Conservation (phyloP, 345 rosid genomes). For the Clarkia xantiana region DNA sequence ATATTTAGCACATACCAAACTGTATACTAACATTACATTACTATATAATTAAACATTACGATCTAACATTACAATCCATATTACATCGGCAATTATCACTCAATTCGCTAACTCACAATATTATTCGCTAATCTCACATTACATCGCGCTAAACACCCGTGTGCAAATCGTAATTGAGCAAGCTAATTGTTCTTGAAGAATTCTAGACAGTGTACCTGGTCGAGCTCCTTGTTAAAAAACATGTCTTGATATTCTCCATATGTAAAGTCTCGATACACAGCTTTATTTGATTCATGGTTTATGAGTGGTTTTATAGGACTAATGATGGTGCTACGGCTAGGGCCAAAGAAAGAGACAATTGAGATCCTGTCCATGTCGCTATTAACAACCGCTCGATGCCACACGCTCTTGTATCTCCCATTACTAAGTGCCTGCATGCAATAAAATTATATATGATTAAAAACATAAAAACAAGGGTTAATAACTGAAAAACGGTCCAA, state of each 20-base stretch:
- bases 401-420: constrained; percentile 73
- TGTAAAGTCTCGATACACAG: constrained; percentile 59
- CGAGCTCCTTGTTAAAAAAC: constrained; percentile 84
- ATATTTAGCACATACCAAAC: too few relatives aligned
- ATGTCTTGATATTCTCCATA: constrained; percentile 69
- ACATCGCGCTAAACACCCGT: too few relatives aligned
- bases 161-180: too few relatives aligned
- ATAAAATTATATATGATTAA: too few relatives aligned
- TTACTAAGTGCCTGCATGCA: constrained; percentile 81
- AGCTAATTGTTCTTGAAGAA: constrained; percentile 39
- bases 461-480: too few relatives aligned
- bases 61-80: too few relatives aligned
- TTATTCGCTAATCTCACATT: too few relatives aligned
- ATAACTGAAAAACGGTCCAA: too few relatives aligned
- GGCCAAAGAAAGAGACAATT: constrained; percentile 67
- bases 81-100: too few relatives aligned
- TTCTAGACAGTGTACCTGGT: constrained; percentile 71
- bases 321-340: constrained; percentile 45
- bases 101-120: too few relatives aligned
- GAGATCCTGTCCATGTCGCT: constrained; percentile 50
- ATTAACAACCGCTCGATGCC: constrained; percentile 78
- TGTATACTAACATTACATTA: too few relatives aligned
- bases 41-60: too few relatives aligned
- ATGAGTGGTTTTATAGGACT: constrained; percentile 38
- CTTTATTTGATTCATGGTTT: constrained; percentile 15